A percentile compares a stretch with the other conserved stretches of the same genome.
Evolutionary conservation across 2,329 filamentous ascomycete genomes (phyloP).

Genomic region (Beauveria sp.): DNA sequence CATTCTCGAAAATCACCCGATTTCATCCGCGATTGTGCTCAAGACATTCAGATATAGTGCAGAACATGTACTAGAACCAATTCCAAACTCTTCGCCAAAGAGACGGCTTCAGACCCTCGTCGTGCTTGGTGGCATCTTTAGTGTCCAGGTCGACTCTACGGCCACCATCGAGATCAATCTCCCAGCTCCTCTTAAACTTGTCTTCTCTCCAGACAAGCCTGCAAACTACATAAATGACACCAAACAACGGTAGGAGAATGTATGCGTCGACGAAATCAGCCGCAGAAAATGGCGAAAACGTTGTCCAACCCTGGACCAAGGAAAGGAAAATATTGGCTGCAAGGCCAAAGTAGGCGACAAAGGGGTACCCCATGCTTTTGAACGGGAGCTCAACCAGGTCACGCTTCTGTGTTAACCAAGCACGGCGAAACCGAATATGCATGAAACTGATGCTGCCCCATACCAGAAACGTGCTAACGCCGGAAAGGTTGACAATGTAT

Average conservation of each 20-base stretch:
- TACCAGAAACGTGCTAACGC: constrained; percentile 64
- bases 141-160: constrained; percentile 48
- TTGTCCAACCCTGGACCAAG: constrained; percentile 55
- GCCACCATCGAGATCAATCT: constrained; percentile 51
- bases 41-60: neutral
- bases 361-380: constrained; percentile 46
- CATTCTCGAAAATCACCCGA: neutral
- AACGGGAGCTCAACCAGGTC: constrained; percentile 47
- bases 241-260: constrained; percentile 52
- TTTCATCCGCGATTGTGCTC: too few relatives aligned
- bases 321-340: constrained; percentile 51
- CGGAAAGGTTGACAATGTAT: constrained; percentile 64
- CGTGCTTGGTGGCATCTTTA: constrained; percentile 21
- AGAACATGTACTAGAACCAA: constrained; percentile 26
- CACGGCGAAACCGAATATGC: constrained; percentile 63
- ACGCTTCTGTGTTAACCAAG: constrained; percentile 53
- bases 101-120: constrained; percentile 23
- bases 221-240: constrained; percentile 46
- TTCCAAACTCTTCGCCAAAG: constrained; percentile 38
- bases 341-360: constrained; percentile 52
- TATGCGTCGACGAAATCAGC: constrained; percentile 58
- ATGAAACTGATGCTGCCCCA: constrained; percentile 65
- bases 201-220: constrained; percentile 47
- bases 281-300: constrained; percentile 48
- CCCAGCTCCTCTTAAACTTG: constrained; percentile 38